Evolutionary conservation across 2,329 filamentous ascomycete species (phyloP), one percentile per base, ranked within the genome.

Genomic region (Bipolaris oryzae): DNA sequence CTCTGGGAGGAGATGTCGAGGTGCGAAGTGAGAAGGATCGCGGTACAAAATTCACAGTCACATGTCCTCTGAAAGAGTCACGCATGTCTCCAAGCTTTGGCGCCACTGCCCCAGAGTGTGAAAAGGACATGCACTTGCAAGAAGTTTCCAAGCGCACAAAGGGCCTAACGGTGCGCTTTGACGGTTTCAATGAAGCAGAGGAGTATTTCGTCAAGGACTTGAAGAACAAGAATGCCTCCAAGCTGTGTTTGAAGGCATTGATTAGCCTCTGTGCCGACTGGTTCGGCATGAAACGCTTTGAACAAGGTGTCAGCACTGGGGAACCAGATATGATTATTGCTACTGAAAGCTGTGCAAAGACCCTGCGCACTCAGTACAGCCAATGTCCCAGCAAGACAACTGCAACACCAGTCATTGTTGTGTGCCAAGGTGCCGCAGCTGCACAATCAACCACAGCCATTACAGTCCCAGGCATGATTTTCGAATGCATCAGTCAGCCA

Each of bases 11-110:
- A 18, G 72, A 72, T 16, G 71, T 78, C 11, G 70, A 76, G 48
- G 71, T 77, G 2, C 62, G 67, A 21, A 76, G 74, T 31, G 67
- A 73, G 35, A 72, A 71, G 46, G 72, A 71, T 18, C 59, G 67
- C 10, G 76, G 76, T 23, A 77, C 75, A 2, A 73, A 75, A 39
- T 73, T 77, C 46, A 73, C 68, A 3, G 75, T 77, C 43, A 69
- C 61, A 33, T 76, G 74, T 47, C 73, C 69, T 10, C 50, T 76
- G 16, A 74, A 71, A 41, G 60, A 64, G 31, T 73, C 70, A 1
- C 66, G 60, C 11, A 57, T 74, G 58, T 74, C 72, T 23, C 73
- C 74, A 13, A 60, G 61, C 0, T 66, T 72, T 18, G 62, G 58
- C 21, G 52, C 68, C 7, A 59, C 59, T 5, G 60, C 56, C 4